phyloP scores from a whole-genome alignment of 768 basidiomycete species.

The Leccinum boreale region DNA sequence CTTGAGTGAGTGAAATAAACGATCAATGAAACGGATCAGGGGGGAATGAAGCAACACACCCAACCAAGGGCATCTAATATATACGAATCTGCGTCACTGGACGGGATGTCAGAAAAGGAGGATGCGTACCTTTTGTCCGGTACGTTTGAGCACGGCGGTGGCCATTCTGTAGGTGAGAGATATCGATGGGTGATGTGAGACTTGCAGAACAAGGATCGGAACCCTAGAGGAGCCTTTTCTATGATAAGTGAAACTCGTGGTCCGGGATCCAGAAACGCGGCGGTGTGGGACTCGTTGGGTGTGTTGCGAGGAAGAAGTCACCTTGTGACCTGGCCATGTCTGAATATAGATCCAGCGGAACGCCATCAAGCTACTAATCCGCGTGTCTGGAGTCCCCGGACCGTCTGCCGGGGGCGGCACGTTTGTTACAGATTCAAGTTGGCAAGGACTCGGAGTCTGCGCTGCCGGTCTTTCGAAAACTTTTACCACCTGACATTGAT shows the following conservation, averaged over 20 bases:
- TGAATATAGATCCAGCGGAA: conserved; percentile 2
- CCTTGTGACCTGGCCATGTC: conserved; percentile 26
- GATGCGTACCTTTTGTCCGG: conserved; percentile 50
- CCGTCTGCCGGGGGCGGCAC: neutral
- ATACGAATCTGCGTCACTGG: neutral
- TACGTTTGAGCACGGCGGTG: conserved; percentile 53
- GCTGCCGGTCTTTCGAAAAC: neutral
- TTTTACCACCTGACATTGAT: too few relatives aligned
- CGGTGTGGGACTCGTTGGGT: neutral
- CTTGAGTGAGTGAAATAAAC: conserved; percentile 32
- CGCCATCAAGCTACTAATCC: neutral
- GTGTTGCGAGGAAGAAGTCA: neutral
- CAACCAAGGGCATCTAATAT: conserved; percentile 67
- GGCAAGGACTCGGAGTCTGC: neutral
- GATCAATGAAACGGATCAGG: neutral
- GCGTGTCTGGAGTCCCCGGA: neutral
- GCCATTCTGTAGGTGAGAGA: conserved; percentile 39
- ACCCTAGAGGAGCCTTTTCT: conserved; percentile 4
- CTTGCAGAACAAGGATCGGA: neutral
- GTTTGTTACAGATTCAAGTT: too few relatives aligned
- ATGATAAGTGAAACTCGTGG: neutral
- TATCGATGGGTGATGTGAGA: conserved; percentile 10
- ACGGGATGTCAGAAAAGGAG: neutral
- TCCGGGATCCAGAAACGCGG: neutral
- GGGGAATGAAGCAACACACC: conserved; percentile 36